phyloP scores from a whole-genome alignment of 108 stramenopile genomes.

The Conticribra guillardii region DNA sequence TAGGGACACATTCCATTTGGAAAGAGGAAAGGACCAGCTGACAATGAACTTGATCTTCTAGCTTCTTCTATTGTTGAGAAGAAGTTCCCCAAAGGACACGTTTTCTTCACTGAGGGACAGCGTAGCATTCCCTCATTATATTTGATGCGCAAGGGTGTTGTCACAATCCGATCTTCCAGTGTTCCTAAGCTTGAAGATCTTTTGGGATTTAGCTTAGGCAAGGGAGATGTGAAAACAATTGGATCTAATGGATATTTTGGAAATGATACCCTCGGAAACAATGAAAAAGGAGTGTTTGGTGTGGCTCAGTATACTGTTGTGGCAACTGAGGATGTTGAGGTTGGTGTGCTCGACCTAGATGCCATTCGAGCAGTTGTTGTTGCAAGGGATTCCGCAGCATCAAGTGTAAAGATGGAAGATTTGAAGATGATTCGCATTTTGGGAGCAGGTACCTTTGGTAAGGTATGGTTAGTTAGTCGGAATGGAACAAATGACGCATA shows the following conservation, averaged over 20 bases:
- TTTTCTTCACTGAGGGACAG: conserved; percentile 81
- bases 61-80: conserved; percentile 52
- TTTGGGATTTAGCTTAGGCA: conserved; percentile 39
- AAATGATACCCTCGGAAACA: conserved; percentile 58
- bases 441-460: conserved; percentile 94
- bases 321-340: conserved; percentile 63
- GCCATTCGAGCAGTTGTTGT: conserved; percentile 67
- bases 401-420: conserved; percentile 47
- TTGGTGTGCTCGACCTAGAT: conserved; percentile 62
- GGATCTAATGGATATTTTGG: conserved; percentile 70
- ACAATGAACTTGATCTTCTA: conserved; percentile 57
- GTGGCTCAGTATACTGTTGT: conserved; percentile 61
- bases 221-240: conserved; percentile 51
- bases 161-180: conserved; percentile 46
- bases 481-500: conserved; percentile 55
- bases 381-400: conserved; percentile 6
- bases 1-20: conserved; percentile 46
- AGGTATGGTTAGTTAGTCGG: conserved; percentile 88
- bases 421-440: conserved; percentile 66
- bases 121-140: conserved; percentile 55
- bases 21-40: conserved; percentile 41
- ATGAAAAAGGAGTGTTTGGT: conserved; percentile 59
- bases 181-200: conserved; percentile 26
- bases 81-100: conserved; percentile 61
- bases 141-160: conserved; percentile 61